A percentile compares a stretch with the other conserved stretches of the same genome.
Conservation (phyloP, 768 basidiomycete species). For the Psilocybe tampanensis region DNA sequence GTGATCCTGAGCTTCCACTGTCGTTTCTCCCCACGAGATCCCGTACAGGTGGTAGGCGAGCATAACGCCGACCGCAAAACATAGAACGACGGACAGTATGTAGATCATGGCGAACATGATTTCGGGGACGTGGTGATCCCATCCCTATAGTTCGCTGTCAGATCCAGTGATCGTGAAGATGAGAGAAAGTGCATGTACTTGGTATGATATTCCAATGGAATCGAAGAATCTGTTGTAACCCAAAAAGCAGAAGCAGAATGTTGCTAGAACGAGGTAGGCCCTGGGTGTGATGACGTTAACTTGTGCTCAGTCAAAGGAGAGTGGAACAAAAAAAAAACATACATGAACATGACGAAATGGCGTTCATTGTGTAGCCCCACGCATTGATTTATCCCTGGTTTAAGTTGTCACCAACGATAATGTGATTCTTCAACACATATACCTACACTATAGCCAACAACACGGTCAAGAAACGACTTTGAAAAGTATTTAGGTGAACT, state of each 20-base stretch:
- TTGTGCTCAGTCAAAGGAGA: background rate
- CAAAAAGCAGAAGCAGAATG: constrained; percentile 57
- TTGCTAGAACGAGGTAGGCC: constrained; percentile 77
- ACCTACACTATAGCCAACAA: constrained; percentile 29
- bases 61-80: constrained; percentile 75
- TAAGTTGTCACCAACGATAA: background rate
- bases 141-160: constrained; percentile 29
- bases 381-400: background rate
- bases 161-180: background rate
- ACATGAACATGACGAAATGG: constrained; percentile 91
- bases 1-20: constrained; percentile 90
- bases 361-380: background rate
- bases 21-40: constrained; percentile 76
- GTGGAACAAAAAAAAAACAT: constrained; percentile 26
- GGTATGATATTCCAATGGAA: constrained; percentile 56
- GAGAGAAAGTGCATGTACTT: constrained; percentile 32
- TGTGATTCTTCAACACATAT: constrained; percentile 27
- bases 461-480: constrained; percentile 5
- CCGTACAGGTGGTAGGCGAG: constrained; percentile 73
- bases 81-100: constrained; percentile 75
- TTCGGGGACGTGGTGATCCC: constrained; percentile 68
- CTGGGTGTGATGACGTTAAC: constrained; percentile 42
- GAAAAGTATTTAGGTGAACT: constrained; percentile 38
- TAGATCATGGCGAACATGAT: constrained; percentile 73
- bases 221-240: constrained; percentile 66